Evolutionary conservation across 2,329 filamentous ascomycete species (phyloP).

Genomic region (Phaeosphaeria sp.): DNA sequence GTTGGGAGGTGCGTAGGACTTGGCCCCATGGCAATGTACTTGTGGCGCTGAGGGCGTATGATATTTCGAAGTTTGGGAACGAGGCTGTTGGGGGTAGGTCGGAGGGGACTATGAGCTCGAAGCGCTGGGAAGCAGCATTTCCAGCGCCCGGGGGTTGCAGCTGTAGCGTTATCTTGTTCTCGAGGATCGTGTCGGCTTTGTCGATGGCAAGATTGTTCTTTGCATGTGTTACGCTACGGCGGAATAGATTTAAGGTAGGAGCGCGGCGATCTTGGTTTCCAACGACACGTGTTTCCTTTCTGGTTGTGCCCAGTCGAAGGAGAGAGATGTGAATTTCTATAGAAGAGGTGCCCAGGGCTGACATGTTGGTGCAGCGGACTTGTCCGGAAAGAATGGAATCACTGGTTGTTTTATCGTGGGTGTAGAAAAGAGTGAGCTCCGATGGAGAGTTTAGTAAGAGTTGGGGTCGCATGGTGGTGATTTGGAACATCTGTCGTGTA

Average conservation of each 20-base stretch:
- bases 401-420: background rate
- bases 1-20: background rate
- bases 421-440: background rate
- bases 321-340: background rate
- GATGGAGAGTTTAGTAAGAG: background rate
- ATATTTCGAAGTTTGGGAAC: background rate
- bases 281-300: no score
- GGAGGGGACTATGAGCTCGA: background rate
- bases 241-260: no score
- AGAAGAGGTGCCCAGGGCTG: background rate
- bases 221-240: no score
- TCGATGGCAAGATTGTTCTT: background rate
- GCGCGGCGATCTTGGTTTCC: no score
- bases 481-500: no score
- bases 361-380: background rate
- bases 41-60: background rate
- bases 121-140: background rate
- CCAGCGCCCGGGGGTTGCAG: background rate
- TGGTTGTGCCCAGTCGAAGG: background rate
- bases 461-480: background rate
- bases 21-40: background rate
- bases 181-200: background rate
- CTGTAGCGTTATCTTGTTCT: background rate
- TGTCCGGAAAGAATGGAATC: background rate
- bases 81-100: background rate